These are phyloP conservation scores for Leptographium galeiforme DNA, from an alignment of 2,329 filamentous ascomycete genomes.

Conservation along the genomic window DNA sequence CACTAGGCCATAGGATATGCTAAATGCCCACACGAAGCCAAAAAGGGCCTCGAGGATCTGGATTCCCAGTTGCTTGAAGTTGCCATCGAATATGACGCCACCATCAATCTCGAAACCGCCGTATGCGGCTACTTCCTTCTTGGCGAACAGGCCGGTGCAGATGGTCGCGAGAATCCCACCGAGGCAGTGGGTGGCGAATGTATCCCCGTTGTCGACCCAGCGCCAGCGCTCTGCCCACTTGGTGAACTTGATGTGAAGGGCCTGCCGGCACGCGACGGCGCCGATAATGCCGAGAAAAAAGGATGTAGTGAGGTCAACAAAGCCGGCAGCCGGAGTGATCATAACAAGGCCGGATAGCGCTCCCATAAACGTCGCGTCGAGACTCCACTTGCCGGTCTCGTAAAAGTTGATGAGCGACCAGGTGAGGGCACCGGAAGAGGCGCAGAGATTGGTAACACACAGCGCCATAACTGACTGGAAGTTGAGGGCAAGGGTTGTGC, in stretches of 20 bases:
- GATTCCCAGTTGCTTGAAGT: slow-evolving; percentile 24
- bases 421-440: slow-evolving; percentile 77
- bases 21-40: slow-evolving; percentile 5
- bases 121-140: slow-evolving; percentile 5
- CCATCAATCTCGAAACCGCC: slow-evolving; percentile 30
- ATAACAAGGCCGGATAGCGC: slow-evolving; percentile 57
- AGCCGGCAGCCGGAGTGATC: slow-evolving; percentile 56
- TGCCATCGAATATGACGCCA: slow-evolving; percentile 39
- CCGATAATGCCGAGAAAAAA: slow-evolving; percentile 3
- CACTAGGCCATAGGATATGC: not conserved
- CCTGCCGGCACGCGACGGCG: slow-evolving; percentile 3
- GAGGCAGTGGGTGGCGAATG: slow-evolving; percentile 8
- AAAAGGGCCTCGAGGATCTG: slow-evolving; percentile 3
- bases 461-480: slow-evolving; percentile 86
- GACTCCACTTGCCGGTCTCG: slow-evolving; percentile 81
- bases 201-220: slow-evolving; percentile 9
- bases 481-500: slow-evolving; percentile 84
- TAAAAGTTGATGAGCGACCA: slow-evolving; percentile 94
- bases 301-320: slow-evolving; percentile 31
- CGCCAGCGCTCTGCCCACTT: slow-evolving; percentile 1
- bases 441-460: slow-evolving; percentile 89
- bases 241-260: slow-evolving; percentile 5
- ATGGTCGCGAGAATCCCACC: slow-evolving; percentile 5
- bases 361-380: slow-evolving; percentile 59
- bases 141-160: slow-evolving; percentile 6